Base-by-base conservation (phyloP, 768 basidiomycete species). In the Gelatoporia subvermispora region DNA sequence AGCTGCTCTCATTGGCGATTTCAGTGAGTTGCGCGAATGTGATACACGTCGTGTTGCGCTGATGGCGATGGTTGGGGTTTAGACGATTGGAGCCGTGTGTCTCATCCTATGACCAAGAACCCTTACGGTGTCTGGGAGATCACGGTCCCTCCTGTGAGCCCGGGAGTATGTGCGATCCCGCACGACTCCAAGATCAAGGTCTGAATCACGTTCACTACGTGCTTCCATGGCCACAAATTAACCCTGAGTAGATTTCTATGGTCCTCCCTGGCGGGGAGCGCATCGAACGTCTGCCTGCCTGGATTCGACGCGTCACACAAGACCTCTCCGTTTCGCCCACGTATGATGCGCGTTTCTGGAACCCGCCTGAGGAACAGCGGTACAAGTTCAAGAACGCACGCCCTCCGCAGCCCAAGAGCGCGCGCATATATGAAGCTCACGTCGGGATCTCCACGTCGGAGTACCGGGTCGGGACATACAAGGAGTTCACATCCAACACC, bases 311-410 rank as follows among this genome's bases (percentile, higher is more conserved):
- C 52, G 95, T 98, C 52, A 97, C 95, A 4, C 96, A 99, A 65
- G 93, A 99, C 64, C 71, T 98, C 49, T 64, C 69, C 41, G 81
- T 91, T 37, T 98, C 96, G 16, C 89, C 93, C 13, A 78, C 89
- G 5, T 99, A 95, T 65, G 96, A 99, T 52, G 90, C 92, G 17
- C 84, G 91, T n/a, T 96, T 99, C 69, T 99, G 96, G 96, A 97
- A 98, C 65, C 96, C 96, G 1, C 84, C 91, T 17, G 60, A 71
- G 35, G 69, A 75, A 21, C 71, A 89, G 54, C 71, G 62, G 41
- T 96, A 97, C 72, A 71, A 73, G 23, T 95, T 95, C 72, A 95
- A 92, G 64, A 74, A 97, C 63, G 50, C 76, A 39, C 74, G 79
- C 9, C 91, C 90, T 10, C 73, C 78, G 0, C 79, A 82, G 50